phyloP scores from a whole-genome alignment of 129 eudicot species.

The Smallanthus sonchifolius region DNA sequence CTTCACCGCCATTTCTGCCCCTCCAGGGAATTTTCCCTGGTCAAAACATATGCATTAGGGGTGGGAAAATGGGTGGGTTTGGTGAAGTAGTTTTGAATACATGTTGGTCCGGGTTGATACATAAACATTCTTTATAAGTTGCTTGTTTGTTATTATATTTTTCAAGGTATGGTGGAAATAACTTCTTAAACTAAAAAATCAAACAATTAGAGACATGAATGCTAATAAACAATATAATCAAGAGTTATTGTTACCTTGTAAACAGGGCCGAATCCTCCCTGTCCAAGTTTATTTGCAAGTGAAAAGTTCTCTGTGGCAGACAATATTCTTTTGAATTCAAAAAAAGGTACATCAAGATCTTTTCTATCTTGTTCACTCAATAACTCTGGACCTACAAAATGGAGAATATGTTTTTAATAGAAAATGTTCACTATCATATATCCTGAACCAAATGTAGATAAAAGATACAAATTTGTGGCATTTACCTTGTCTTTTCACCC shows the following conservation, averaged over 20 bases:
- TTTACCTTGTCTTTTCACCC: too few species aligned
- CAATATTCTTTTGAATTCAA: conserved; percentile 4
- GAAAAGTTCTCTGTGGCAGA: conserved; percentile 40
- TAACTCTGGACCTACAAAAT: conserved; percentile 1
- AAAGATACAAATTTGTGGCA: background rate
- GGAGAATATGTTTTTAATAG: too few species aligned
- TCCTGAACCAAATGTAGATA: background rate
- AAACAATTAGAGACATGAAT: too few species aligned
- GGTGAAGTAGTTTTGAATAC: too few species aligned
- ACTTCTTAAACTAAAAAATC: too few species aligned
- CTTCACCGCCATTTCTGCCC: too few species aligned
- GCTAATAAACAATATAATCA: background rate
- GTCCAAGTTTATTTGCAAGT: conserved; percentile 39
- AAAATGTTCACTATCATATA: background rate
- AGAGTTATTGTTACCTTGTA: conserved; percentile 31
- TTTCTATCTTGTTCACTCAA: conserved; percentile 36
- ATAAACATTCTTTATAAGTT: too few species aligned
- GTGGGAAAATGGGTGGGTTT: background rate
- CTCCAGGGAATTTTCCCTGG: too few species aligned
- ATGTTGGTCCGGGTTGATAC: too few species aligned
- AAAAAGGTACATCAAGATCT: conserved; percentile 31
- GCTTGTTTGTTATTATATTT: too few species aligned
- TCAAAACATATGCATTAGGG: conserved; percentile 19
- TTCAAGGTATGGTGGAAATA: too few species aligned
- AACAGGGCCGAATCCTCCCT: conserved; percentile 54